Conservation (phyloP, 768 basidiomycete species). For the Russula compacta region DNA sequence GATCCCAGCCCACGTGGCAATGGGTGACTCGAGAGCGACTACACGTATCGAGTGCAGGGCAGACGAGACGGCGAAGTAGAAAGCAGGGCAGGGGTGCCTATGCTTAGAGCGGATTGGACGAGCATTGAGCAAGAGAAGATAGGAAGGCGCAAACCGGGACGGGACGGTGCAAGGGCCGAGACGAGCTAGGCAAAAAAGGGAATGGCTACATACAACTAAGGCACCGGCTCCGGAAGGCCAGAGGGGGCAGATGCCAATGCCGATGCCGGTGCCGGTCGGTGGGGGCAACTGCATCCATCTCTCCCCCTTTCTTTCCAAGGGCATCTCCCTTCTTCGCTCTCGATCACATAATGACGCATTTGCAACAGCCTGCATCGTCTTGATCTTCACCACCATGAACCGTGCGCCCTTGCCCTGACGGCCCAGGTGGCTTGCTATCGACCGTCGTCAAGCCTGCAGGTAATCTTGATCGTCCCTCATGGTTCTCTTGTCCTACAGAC, state of each 20-base stretch:
- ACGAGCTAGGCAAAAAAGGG: not conserved
- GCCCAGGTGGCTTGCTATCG: conserved; percentile 7
- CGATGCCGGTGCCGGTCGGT: not conserved
- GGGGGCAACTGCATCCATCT: not conserved
- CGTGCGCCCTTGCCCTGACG: conserved; percentile 16
- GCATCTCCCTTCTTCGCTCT: not conserved
- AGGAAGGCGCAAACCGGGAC: not conserved
- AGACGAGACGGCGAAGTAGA: not conserved
- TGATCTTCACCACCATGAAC: conserved; percentile 36
- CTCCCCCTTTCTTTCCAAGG: not conserved
- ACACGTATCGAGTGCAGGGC: not conserved
- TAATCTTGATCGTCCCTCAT: conserved; percentile 13
- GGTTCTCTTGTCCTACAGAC: conserved; percentile 13
- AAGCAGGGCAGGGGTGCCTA: too few relatives aligned
- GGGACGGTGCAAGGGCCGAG: conserved; percentile 1
- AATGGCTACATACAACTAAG: not conserved
- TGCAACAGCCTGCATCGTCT: conserved; percentile 57
- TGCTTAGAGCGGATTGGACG: not conserved
- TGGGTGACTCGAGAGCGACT: not conserved
- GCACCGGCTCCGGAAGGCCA: not conserved
- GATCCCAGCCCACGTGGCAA: conserved; percentile 5
- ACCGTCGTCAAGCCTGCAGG: conserved; percentile 13
- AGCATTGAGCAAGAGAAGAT: not conserved
- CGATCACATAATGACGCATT: conserved; percentile 76
- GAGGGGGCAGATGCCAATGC: too few relatives aligned